Percentiles rank a stretch among this genome's conserved stretches.
Evolutionary conservation across 495 filamentous ascomycete genomes (phyloP).

Genomic region (Penicillium lividum): DNA sequence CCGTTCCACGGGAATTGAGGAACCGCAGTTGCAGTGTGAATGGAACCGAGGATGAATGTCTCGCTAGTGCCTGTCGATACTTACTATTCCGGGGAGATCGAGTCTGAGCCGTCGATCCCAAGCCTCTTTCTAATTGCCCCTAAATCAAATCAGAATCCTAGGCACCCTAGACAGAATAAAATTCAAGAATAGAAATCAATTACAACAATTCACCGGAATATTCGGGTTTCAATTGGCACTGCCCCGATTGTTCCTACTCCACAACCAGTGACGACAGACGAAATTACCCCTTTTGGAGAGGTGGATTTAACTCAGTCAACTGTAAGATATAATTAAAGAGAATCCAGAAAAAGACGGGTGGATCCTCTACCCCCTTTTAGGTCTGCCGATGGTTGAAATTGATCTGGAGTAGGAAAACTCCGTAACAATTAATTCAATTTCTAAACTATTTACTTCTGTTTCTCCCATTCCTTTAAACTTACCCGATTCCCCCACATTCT

Average conservation of each 20-base stretch:
- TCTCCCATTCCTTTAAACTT: background rate
- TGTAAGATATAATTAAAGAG: background rate
- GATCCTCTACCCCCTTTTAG: conserved; percentile 21
- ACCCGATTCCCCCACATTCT: background rate
- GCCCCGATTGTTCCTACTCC: background rate
- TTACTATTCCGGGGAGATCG: conserved; percentile 21
- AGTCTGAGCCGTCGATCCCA: conserved; percentile 9
- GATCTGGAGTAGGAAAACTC: background rate
- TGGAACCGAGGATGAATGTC: conserved; percentile 3
- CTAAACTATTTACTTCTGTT: background rate
- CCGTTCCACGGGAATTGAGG: conserved; percentile 14
- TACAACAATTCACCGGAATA: background rate
- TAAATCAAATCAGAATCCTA: background rate
- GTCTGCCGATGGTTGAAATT: conserved; percentile 10
- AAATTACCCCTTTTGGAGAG: background rate
- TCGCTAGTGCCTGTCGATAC: conserved; percentile 32
- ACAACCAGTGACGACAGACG: conserved; percentile 4
- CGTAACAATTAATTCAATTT: background rate
- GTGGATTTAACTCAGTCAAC: background rate
- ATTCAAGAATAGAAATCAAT: background rate
- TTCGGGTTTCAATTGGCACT: background rate
- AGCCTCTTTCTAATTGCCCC: background rate
- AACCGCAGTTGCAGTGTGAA: conserved; percentile 13
- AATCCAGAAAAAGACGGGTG: conserved; percentile 10
- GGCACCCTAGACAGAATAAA: background rate